phyloP scores from a whole-genome alignment of 2,329 filamentous ascomycete species.

The Elsinoe ampelina region DNA sequence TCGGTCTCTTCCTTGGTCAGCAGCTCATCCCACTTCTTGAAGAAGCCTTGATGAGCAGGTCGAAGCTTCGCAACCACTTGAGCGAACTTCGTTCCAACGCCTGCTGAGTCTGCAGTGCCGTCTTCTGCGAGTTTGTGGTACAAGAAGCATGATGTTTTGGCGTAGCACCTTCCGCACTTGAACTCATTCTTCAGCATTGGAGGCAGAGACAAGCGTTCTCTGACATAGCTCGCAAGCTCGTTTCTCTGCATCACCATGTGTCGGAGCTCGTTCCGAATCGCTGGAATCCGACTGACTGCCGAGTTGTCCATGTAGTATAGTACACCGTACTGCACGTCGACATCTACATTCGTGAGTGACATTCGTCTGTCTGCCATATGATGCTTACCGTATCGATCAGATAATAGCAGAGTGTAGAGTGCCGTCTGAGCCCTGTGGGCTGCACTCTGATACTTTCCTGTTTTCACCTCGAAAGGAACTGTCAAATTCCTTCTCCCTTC shows the following conservation, averaged over 20 bases:
- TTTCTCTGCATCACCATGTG: conserved; percentile 98
- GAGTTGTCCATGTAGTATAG: conserved; percentile 93
- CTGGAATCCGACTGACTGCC: conserved; percentile 73
- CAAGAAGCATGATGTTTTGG: conserved; percentile 80
- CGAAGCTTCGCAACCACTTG: conserved; percentile 55
- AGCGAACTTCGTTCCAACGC: conserved; percentile 71
- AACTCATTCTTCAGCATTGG: conserved; percentile 76
- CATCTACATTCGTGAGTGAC: conserved; percentile 43
- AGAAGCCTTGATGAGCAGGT: conserved; percentile 59
- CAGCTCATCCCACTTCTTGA: conserved; percentile 87
- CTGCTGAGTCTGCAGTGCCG: conserved; percentile 71
- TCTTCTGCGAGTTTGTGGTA: conserved; percentile 87
- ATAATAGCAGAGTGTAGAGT: conserved; percentile 83
- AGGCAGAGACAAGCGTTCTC: conserved; percentile 72
- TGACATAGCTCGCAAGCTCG: conserved; percentile 73
- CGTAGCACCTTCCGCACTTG: conserved; percentile 80
- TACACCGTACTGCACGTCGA: conserved; percentile 81
- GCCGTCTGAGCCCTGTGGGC: conserved; percentile 89
- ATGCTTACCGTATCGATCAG: conserved; percentile 68
- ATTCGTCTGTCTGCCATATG: too few relatives aligned
- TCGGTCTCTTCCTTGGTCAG: conserved; percentile 92
- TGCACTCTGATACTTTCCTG: conserved; percentile 67
- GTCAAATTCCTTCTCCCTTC: conserved; percentile 59
- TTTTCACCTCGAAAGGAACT: conserved; percentile 92
- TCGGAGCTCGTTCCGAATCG: conserved; percentile 76